Conservation (phyloP, 768 basidiomycete species). For the Termitomyces sp. region DNA sequence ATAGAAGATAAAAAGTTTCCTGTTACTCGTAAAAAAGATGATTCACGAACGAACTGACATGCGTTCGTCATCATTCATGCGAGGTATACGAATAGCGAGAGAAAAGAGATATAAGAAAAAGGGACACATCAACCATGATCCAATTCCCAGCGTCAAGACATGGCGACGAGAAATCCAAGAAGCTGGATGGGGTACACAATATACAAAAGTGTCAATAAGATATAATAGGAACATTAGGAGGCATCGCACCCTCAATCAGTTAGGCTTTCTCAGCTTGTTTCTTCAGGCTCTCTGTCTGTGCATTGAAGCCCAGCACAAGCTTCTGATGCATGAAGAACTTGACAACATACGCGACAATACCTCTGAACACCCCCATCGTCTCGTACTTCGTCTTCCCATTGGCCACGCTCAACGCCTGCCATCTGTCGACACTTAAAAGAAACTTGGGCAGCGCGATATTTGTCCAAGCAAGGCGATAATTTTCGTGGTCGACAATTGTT, state of each 20-base stretch:
- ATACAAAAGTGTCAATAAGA: not conserved
- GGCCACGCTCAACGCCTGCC: constrained; percentile 54
- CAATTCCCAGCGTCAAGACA: not conserved
- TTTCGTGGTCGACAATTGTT: constrained; percentile 44
- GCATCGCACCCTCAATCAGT: not conserved
- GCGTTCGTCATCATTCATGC: not conserved
- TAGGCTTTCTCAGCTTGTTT: constrained; percentile 34
- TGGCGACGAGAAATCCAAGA: not conserved
- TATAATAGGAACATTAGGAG: not conserved
- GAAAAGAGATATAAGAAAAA: not conserved
- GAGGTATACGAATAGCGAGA: not conserved
- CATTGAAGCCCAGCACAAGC: constrained; percentile 40
- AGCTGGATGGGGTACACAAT: not conserved
- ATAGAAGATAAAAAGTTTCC: not conserved
- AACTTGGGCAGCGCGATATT: constrained; percentile 34
- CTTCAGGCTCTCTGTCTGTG: constrained; percentile 57
- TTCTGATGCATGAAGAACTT: constrained; percentile 36
- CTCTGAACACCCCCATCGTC: constrained; percentile 55
- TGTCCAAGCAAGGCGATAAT: constrained; percentile 55
- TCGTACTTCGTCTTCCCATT: constrained; percentile 59
- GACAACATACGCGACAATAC: constrained; percentile 49
- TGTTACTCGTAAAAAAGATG: too few species aligned
- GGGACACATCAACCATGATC: too few species aligned
- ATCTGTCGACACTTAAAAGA: constrained; percentile 51
- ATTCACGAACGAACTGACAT: too few species aligned